Conservation (phyloP, 306 rosid species). For the Ammopiptanthus mongolicus region DNA sequence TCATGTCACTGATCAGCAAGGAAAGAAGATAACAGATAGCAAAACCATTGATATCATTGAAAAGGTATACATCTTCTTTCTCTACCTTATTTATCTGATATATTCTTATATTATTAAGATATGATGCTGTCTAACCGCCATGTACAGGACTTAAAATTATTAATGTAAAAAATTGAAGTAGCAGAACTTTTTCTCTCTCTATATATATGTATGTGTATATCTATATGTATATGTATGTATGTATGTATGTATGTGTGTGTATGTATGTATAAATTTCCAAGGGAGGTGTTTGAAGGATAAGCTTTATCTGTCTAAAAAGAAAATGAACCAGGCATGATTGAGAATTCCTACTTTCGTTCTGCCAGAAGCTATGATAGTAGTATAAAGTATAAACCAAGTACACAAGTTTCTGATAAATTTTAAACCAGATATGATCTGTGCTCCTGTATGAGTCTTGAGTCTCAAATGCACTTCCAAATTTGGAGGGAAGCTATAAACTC, state of each 20-base stretch:
- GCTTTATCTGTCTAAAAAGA: background rate
- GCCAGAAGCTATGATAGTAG: background rate
- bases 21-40: conserved; percentile 65
- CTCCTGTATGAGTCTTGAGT: background rate
- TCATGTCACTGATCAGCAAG: conserved; percentile 88
- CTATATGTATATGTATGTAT: too few species aligned
- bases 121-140: background rate
- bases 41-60: conserved; percentile 64
- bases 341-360: background rate
- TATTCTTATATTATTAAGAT: background rate
- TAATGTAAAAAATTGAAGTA: background rate
- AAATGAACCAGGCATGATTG: background rate
- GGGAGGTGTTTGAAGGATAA: background rate
- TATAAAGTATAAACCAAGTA: background rate
- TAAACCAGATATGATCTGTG: background rate
- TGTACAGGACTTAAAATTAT: background rate
- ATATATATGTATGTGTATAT: too few species aligned
- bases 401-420: background rate
- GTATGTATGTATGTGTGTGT: too few species aligned
- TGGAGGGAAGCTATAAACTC: background rate
- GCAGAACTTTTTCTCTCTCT: background rate
- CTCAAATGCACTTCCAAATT: background rate
- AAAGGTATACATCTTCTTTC: conserved; percentile 48
- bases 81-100: background rate
- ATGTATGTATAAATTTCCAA: too few species aligned